Evolutionary conservation across 2,329 filamentous ascomycete genomes (phyloP), one percentile per base, ranked within the genome.

Genomic region (Sporothrix curviconia): DNA sequence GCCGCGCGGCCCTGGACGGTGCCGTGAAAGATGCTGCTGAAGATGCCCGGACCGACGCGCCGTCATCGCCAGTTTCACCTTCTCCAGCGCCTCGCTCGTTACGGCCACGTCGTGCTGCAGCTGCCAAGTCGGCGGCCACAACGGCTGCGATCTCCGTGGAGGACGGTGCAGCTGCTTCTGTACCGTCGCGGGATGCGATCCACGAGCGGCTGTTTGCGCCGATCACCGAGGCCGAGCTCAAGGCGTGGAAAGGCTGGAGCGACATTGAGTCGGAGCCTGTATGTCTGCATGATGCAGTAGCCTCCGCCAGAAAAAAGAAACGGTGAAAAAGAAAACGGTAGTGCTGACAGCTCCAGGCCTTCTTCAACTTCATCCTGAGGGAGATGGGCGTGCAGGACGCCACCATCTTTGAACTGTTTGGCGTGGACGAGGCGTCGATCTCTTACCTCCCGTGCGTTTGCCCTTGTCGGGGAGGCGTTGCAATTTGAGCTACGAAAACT

Each of bases 231-330:
- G 70, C 78, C 30, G 83, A 88, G 64, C 76, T 79, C 24, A 70
- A 78, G 25, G 76, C 78, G 30, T 91, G 86, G 83, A 77, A 82
- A 51, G 86, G 87, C 24, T 92, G 87, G 84, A 81, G 86, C 58
- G 91, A 96, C 67, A 79, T 97, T 51, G 91, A 96, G 71, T 95
- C 90, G 7, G 91, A 96, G 61, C 92, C 92, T 7, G 90, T 90
- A 71, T 72, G 81, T 67, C 40, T 3, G 37, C 60, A 34, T 11
- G 28, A 32, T 5, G n/a, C n/a, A n/a, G n/a, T n/a, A n/a, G n/a
- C n/a, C n/a, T n/a, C n/a, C n/a, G n/a, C n/a, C n/a, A n/a, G n/a
- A n/a, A 32, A 32, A 11, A 32, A 32, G 28, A 32, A 32, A 32
- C 6, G 28, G 11, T 32, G 28, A 32, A 32, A 32, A 32, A 11